A percentile compares a stretch with the other conserved stretches of the same genome.
phyloP scores from a whole-genome alignment of 139 green algal species.

The Ettlia oleoabundans region DNA sequence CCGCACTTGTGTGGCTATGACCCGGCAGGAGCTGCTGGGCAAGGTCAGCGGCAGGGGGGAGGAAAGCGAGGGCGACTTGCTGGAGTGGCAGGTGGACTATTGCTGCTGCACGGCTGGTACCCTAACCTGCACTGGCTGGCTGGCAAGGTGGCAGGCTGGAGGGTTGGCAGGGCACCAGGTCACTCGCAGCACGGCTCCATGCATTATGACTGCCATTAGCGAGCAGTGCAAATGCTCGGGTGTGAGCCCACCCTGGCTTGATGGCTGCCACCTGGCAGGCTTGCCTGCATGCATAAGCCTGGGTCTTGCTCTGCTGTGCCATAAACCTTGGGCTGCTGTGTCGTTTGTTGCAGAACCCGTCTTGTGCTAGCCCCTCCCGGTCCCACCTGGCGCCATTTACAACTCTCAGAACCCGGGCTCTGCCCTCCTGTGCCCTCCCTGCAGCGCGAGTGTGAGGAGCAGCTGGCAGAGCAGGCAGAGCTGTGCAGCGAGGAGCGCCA shows the following conservation, averaged over 20 bases:
- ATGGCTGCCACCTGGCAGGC: no score
- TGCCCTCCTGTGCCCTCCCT: no score
- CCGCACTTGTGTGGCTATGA: conserved; percentile 28
- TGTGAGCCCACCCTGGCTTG: no score
- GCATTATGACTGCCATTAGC: background rate
- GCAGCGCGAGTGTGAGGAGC: conserved; percentile 35
- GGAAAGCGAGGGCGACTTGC: conserved; percentile 23
- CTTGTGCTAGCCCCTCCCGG: background rate
- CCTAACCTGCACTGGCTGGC: no score
- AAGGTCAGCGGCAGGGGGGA: background rate
- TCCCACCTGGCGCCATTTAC: background rate
- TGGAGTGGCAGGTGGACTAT: conserved; percentile 31
- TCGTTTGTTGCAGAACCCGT: no score
- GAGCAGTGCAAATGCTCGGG: background rate
- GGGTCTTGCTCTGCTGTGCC: background rate
- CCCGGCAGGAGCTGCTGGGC: conserved; percentile 19
- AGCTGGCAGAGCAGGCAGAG: background rate
- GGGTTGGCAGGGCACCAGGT: background rate
- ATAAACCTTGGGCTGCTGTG: no score
- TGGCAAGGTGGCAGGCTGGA: background rate
- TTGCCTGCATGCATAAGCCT: no score
- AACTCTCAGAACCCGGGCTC: no score
- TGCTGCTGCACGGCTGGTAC: background rate
- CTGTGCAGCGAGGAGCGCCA: conserved; percentile 24
- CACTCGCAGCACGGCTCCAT: background rate